These are phyloP conservation scores for Blastobotrys malaysiensis DNA, from an alignment of 1,139 yeast species.

Conservation along the genomic window DNA sequence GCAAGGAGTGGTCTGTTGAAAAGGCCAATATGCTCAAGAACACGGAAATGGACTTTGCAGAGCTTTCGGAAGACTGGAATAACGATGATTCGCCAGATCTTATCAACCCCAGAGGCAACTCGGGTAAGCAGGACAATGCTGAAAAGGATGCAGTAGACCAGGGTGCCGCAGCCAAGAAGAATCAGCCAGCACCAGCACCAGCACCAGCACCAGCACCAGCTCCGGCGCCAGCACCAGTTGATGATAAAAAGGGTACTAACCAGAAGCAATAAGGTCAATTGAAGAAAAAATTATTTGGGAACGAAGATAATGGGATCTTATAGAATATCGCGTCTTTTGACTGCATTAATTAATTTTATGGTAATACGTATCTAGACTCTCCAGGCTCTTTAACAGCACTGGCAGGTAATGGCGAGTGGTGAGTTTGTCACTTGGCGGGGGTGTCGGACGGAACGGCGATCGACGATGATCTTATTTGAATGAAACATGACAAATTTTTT, in stretches of 20 bases:
- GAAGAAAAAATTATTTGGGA: neutral
- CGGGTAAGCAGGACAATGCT: neutral
- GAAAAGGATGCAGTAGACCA: neutral
- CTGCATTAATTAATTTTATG: neutral
- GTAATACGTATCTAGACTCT: neutral
- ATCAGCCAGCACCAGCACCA: slow-evolving; percentile 2
- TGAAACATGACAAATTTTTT: too few species aligned
- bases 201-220: neutral
- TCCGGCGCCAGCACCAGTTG: neutral
- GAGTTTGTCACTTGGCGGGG: neutral
- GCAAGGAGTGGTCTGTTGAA: slow-evolving; percentile 62
- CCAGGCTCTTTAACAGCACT: too few species aligned
- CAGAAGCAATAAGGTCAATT: neutral
- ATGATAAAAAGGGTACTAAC: slow-evolving; percentile 1
- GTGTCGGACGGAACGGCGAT: neutral
- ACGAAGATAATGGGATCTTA: neutral
- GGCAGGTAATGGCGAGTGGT: neutral
- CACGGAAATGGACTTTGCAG: slow-evolving; percentile 46
- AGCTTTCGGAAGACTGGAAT: slow-evolving; percentile 21
- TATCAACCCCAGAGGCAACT: slow-evolving; percentile 1
- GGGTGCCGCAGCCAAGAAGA: neutral
- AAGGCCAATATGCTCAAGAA: slow-evolving; percentile 63
- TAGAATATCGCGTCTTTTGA: neutral
- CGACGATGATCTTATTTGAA: neutral
- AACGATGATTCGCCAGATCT: slow-evolving; percentile 11